These are phyloP conservation scores for Rhodotorula sp. DNA, from an alignment of 1,284 basidiomycete genomes.

Conservation along the genomic window DNA sequence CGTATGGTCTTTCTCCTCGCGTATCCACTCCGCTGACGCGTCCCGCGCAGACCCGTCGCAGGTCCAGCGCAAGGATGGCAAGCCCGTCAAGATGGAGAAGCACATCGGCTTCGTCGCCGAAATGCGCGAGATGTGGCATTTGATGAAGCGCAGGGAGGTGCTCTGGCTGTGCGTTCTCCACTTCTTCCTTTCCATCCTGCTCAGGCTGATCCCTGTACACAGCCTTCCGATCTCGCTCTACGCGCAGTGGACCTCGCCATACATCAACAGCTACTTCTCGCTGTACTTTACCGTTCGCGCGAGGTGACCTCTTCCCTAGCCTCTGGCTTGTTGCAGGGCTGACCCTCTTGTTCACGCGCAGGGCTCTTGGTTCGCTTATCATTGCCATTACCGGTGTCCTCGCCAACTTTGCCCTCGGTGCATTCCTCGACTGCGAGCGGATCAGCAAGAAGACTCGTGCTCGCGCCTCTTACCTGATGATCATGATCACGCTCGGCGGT, in stretches of 20 bases:
- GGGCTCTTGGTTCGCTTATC: conserved; percentile 52
- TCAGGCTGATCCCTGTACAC: conserved; percentile 39
- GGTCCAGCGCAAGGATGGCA: conserved; percentile 51
- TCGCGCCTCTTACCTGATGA: conserved; percentile 41
- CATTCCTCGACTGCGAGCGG: conserved; percentile 47
- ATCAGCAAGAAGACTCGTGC: conserved; percentile 46
- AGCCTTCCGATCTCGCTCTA: conserved; percentile 12
- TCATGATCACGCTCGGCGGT: conserved; percentile 45
- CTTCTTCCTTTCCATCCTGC: neutral
- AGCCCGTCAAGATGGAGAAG: conserved; percentile 44
- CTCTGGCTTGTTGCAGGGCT: conserved; percentile 3
- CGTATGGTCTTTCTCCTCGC: neutral
- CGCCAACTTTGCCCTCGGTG: conserved; percentile 49
- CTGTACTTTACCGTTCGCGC: conserved; percentile 47
- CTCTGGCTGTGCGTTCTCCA: conserved; percentile 44
- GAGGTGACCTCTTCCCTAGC: neutral
- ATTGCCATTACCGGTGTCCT: conserved; percentile 47
- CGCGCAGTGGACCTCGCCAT: conserved; percentile 47
- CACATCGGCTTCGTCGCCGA: conserved; percentile 7
- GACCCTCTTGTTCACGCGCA: conserved; percentile 11
- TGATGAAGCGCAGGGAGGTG: conserved; percentile 43
- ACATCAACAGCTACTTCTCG: conserved; percentile 46
- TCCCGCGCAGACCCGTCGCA: conserved; percentile 45
- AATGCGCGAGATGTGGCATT: conserved; percentile 31
- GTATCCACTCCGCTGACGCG: neutral